Evolutionary conservation across 73 alveolate genomes (phyloP).

Genomic region (Blepharisma japonicum): DNA sequence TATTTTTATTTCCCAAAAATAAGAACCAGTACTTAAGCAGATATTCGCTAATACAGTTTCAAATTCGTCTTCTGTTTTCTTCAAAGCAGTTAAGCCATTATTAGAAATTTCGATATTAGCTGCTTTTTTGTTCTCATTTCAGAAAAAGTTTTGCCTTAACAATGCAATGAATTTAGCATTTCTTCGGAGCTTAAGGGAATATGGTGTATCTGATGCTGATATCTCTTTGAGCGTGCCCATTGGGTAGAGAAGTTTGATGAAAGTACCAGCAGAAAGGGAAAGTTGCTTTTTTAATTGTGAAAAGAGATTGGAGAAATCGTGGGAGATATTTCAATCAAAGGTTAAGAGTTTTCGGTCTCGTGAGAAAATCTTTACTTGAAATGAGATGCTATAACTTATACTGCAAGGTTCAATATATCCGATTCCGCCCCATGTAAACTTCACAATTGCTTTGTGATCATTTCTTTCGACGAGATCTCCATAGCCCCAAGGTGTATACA

Average conservation of each 20-base stretch:
- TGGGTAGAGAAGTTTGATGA: neutral
- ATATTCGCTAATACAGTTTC: constrained; percentile 38
- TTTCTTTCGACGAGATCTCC: constrained; percentile 18
- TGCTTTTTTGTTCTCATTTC: constrained; percentile 39
- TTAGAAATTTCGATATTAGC: constrained; percentile 34
- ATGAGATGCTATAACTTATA: neutral
- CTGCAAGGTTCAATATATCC: neutral
- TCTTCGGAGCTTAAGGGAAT: neutral
- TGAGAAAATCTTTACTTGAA: neutral
- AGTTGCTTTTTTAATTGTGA: neutral
- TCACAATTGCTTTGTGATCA: constrained; percentile 2
- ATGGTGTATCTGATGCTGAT: neutral
- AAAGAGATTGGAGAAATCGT: constrained; percentile 5
- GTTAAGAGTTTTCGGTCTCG: neutral
- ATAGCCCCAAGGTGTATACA: constrained; percentile 29
- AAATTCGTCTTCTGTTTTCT: constrained; percentile 44
- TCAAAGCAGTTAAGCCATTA: constrained; percentile 35
- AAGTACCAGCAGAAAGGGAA: neutral
- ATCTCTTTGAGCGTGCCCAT: neutral
- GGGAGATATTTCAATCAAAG: constrained; percentile 13
- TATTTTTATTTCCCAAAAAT: constrained; percentile 47
- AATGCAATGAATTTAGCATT: constrained; percentile 18
- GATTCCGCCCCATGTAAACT: constrained; percentile 14
- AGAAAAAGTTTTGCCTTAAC: constrained; percentile 18
- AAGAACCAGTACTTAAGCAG: constrained; percentile 37